phyloP scores from a whole-genome alignment of 352 stramenopile species.

The Aphanomyces astaci region DNA sequence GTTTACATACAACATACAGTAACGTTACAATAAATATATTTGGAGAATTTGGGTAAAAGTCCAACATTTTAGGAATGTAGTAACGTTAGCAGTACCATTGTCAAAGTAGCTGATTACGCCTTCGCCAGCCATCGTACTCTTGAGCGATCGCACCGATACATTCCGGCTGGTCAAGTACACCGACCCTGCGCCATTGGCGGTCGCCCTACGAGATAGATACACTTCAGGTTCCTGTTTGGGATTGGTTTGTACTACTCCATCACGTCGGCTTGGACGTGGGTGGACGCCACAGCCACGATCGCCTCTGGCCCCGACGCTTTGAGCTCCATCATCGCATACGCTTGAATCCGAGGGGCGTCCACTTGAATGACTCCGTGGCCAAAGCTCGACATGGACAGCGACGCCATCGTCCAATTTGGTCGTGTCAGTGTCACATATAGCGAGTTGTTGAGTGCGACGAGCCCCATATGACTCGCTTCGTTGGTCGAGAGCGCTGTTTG shows the following conservation, averaged over 20 bases:
- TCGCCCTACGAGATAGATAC: neutral
- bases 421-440: neutral
- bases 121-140: neutral
- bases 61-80: too few relatives aligned
- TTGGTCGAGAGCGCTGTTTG: neutral
- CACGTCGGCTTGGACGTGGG: neutral
- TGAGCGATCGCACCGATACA: neutral
- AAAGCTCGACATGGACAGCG: neutral
- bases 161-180: neutral
- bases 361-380: neutral
- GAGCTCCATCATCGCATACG: neutral
- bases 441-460: neutral
- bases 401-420: neutral
- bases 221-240: neutral
- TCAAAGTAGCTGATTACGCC: conserved; percentile 1
- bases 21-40: too few relatives aligned
- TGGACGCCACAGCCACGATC: neutral
- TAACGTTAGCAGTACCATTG: too few relatives aligned
- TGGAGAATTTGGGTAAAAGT: too few relatives aligned
- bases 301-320: neutral
- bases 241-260: too few relatives aligned
- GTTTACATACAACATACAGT: too few relatives aligned
- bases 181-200: neutral
- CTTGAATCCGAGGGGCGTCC: neutral
- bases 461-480: neutral